These are phyloP conservation scores for Diversispora eburnea DNA, from an alignment of 192 early-diverging fungal genomes.

Conservation along the genomic window DNA sequence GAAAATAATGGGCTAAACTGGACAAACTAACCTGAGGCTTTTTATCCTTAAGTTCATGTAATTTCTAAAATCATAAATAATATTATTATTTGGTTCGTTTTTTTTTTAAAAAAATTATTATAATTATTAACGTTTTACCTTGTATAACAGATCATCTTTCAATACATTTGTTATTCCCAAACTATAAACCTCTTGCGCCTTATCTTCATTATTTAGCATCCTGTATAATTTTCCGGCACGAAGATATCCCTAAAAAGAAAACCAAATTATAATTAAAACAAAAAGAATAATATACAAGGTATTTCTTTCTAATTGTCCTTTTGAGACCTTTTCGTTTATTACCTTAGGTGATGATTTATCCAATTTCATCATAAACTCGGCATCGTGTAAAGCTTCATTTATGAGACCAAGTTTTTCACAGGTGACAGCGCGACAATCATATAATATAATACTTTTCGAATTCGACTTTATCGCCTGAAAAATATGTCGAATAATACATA, in stretches of 20 bases:
- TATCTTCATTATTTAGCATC: background rate
- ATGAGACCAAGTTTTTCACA: constrained; percentile 11
- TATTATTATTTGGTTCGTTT: too few species aligned
- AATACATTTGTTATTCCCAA: background rate
- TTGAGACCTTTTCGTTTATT: background rate
- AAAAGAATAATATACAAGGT: background rate
- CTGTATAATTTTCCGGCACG: constrained; percentile 6
- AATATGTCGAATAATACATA: background rate
- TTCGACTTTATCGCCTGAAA: constrained; percentile 25
- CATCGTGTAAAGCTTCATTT: constrained; percentile 25
- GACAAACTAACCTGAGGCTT: too few species aligned
- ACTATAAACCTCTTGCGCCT: background rate
- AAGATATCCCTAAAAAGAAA: constrained; percentile 16
- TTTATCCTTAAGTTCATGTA: too few species aligned
- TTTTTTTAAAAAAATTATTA: too few species aligned
- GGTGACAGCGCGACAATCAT: constrained; percentile 31
- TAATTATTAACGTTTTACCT: too few species aligned
- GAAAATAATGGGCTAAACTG: background rate
- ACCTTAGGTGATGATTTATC: constrained; percentile 19
- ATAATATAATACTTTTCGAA: constrained; percentile 19
- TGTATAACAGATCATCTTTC: background rate
- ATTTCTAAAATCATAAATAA: too few species aligned
- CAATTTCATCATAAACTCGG: constrained; percentile 21
- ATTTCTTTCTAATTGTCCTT: background rate
- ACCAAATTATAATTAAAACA: background rate